A percentile compares a stretch with the other conserved stretches of the same genome.
Evolutionary conservation across 2,329 filamentous ascomycete genomes (phyloP).

Genomic region (Aureobasidium sp.): DNA sequence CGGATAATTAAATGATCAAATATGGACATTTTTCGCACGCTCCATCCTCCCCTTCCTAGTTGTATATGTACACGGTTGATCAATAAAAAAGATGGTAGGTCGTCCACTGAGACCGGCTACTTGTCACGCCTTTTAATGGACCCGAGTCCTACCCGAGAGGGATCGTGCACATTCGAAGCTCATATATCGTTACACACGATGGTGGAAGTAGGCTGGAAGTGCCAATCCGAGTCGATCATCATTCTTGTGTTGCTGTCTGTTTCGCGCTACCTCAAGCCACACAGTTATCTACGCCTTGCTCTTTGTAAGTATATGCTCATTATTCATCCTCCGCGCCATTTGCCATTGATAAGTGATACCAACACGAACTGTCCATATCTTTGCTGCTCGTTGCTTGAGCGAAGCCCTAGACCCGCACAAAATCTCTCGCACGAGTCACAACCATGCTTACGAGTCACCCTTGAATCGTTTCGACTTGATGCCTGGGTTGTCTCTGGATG

Average conservation of each 20-base stretch:
- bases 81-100: too few species aligned
- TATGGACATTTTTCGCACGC: neutral
- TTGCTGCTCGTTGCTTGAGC: neutral
- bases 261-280: neutral
- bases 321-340: neutral
- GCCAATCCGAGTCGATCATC: neutral
- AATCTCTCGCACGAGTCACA: neutral
- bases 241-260: neutral
- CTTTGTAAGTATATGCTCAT: neutral
- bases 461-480: constrained; percentile 4
- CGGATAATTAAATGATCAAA: neutral
- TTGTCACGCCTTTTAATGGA: neutral
- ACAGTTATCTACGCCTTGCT: neutral
- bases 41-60: neutral
- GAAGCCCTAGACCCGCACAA: neutral
- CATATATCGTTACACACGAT: neutral
- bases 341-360: neutral
- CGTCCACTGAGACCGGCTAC: neutral
- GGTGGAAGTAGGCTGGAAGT: neutral
- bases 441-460: neutral
- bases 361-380: neutral
- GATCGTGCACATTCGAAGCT: neutral
- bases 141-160: neutral
- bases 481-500: neutral
- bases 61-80: neutral